Evolutionary conservation across 768 basidiomycete species (phyloP).

Genomic region (Mycena chlorophos): DNA sequence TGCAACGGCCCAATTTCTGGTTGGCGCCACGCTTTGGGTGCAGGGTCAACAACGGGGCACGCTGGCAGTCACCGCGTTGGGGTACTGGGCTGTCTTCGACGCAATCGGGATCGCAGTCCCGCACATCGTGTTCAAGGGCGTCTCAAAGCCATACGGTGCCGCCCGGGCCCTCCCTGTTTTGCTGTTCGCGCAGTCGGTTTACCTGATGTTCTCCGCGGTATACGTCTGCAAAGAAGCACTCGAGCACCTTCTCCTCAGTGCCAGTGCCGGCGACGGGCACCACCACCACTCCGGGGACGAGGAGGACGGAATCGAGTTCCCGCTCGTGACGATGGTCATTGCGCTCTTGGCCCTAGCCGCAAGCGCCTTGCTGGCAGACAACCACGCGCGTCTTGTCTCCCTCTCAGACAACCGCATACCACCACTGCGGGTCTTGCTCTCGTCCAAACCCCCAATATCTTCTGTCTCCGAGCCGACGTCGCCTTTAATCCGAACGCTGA

Average conservation of each 20-base stretch:
- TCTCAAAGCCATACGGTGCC: conserved; percentile 41
- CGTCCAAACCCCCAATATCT: conserved; percentile 41
- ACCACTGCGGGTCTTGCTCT: conserved; percentile 48
- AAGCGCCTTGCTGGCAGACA: conserved; percentile 59
- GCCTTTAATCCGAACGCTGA: conserved; percentile 43
- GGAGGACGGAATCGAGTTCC: conserved; percentile 64
- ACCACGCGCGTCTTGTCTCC: conserved; percentile 63
- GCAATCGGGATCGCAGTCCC: conserved; percentile 70
- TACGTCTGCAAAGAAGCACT: conserved; percentile 98
- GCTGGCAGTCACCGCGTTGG: conserved; percentile 83
- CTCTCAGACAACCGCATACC: conserved; percentile 68
- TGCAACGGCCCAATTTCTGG: conserved; percentile 70
- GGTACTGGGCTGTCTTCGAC: conserved; percentile 97
- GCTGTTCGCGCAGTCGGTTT: conserved; percentile 89
- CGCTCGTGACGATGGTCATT: conserved; percentile 53
- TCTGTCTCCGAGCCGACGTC: conserved; percentile 36
- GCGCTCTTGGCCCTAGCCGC: conserved; percentile 57
- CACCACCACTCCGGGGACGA: conserved; percentile 32
- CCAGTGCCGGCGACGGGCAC: conserved; percentile 44
- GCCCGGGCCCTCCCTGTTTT: conserved; percentile 68
- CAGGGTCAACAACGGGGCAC: conserved; percentile 87
- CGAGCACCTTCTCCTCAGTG: conserved; percentile 83
- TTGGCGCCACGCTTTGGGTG: conserved; percentile 84
- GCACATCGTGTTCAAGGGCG: conserved; percentile 11
- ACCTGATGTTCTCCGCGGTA: conserved; percentile 89